Evolutionary conservation across 1,284 basidiomycete species (phyloP).

Genomic region (Fomitopsis palustris): DNA sequence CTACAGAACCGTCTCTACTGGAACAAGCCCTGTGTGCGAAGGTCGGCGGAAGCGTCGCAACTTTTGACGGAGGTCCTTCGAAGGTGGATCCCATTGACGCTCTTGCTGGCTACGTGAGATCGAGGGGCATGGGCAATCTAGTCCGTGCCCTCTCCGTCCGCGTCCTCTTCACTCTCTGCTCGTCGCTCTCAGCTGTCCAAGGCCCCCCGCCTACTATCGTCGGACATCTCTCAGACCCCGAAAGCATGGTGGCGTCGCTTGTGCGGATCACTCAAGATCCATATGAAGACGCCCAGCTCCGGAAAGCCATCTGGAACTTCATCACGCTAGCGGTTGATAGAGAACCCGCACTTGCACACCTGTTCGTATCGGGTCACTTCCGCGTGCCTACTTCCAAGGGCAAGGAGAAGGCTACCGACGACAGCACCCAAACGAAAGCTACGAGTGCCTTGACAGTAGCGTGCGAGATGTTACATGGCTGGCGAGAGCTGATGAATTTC

Average conservation of each 20-base stretch:
- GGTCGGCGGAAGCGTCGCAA: conserved; percentile 44
- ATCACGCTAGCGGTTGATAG: conserved; percentile 80
- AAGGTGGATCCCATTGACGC: conserved; percentile 70
- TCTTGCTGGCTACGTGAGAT: conserved; percentile 60
- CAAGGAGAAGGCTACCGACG: conserved; percentile 30
- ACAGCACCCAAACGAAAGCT: conserved; percentile 27
- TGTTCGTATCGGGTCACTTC: conserved; percentile 77
- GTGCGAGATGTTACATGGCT: conserved; percentile 58
- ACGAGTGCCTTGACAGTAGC: conserved; percentile 63
- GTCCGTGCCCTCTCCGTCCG: conserved; percentile 64
- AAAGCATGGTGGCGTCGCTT: conserved; percentile 57
- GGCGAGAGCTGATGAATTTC: conserved; percentile 71
- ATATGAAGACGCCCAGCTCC: conserved; percentile 65
- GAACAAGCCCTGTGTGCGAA: conserved; percentile 73
- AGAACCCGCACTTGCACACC: conserved; percentile 82
- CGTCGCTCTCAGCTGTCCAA: conserved; percentile 57
- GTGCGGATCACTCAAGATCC: conserved; percentile 68
- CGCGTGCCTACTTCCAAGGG: conserved; percentile 44
- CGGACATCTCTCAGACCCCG: conserved; percentile 70
- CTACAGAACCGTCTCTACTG: conserved; percentile 55
- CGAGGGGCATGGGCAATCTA: conserved; percentile 51
- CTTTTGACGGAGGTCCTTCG: conserved; percentile 42
- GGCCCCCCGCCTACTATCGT: conserved; percentile 65
- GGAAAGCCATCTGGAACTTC: conserved; percentile 81
- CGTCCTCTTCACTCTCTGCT: conserved; percentile 64